Conservation (phyloP, 1,284 basidiomycete species). For the Exobasidium rhododendri region DNA sequence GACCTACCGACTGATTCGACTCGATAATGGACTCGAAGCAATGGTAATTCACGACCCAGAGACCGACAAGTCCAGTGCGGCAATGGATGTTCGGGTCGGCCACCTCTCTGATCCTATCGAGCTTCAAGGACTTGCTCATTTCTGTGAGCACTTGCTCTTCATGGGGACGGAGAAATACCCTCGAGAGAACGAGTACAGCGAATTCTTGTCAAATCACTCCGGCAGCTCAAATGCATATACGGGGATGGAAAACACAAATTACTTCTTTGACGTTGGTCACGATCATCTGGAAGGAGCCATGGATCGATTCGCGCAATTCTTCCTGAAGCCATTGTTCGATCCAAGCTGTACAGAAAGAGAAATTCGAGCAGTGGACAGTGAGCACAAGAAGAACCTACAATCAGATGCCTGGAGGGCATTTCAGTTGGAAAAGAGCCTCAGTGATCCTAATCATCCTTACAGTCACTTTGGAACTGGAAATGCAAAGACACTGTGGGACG, state of each 20-base stretch:
- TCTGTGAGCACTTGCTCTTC: conserved; percentile 93
- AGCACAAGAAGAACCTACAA: conserved; percentile 97
- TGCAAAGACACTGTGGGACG: conserved; percentile 73
- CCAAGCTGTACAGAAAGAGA: conserved; percentile 88
- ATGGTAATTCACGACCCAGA: conserved; percentile 80
- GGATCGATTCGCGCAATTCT: conserved; percentile 88
- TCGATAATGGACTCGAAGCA: conserved; percentile 83
- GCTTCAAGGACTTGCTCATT: conserved; percentile 73
- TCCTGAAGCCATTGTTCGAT: conserved; percentile 86
- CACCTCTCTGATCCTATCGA: conserved; percentile 79
- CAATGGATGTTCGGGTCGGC: conserved; percentile 90
- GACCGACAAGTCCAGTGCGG: conserved; percentile 91
- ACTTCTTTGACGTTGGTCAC: conserved; percentile 85
- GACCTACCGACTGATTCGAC: conserved; percentile 65
- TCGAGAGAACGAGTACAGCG: conserved; percentile 52
- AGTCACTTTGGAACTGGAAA: conserved; percentile 93
- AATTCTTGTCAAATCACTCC: conserved; percentile 86
- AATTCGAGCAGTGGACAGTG: conserved; percentile 94
- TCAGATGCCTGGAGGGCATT: conserved; percentile 94
- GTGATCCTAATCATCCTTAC: conserved; percentile 74
- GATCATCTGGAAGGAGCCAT: conserved; percentile 79
- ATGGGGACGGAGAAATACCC: conserved; percentile 65
- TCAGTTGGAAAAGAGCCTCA: conserved; percentile 89
- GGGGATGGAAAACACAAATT: conserved; percentile 87
- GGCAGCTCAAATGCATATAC: conserved; percentile 93